A percentile compares a stretch with the other conserved stretches of the same genome.
These are phyloP conservation scores for Botrytis hyacinthi DNA, from an alignment of 2,329 filamentous ascomycete species.

Conservation along the genomic window DNA sequence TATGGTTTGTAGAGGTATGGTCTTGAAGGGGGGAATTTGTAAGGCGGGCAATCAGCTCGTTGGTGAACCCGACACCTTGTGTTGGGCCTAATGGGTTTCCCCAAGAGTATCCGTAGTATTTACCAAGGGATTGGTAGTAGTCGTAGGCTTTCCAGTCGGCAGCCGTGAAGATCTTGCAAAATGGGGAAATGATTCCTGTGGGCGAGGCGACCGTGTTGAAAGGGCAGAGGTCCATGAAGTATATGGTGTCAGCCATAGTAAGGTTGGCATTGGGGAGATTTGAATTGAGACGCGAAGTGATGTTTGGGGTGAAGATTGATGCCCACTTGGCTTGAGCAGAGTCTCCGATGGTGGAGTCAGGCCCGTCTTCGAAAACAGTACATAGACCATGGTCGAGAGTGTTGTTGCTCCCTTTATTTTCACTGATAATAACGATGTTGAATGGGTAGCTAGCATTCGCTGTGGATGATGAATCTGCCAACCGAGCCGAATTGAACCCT, in stretches of 20 bases:
- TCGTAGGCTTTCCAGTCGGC: conserved; percentile 77
- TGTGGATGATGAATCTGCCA: conserved; percentile 42
- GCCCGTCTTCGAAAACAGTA: conserved; percentile 63
- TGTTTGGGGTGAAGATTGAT: conserved; percentile 61
- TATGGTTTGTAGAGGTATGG: conserved; percentile 72
- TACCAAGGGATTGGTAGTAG: conserved; percentile 76
- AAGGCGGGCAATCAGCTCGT: conserved; percentile 81
- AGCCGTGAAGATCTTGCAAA: conserved; percentile 72
- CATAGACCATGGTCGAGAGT: conserved; percentile 76
- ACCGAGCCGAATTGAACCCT: conserved; percentile 61
- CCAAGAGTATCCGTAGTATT: conserved; percentile 78
- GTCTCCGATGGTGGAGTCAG: conserved; percentile 48
- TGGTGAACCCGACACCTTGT: conserved; percentile 83
- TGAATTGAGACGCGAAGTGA: conserved; percentile 66
- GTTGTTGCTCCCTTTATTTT: conserved; percentile 69
- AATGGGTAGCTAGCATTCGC: conserved; percentile 48
- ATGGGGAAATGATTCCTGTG: conserved; percentile 58
- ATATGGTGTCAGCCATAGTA: conserved; percentile 59
- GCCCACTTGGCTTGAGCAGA: conserved; percentile 58
- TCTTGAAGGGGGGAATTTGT: conserved; percentile 68
- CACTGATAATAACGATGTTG: conserved; percentile 66
- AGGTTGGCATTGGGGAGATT: conserved; percentile 68
- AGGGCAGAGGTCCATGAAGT: conserved; percentile 85
- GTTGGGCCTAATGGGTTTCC: conserved; percentile 79
- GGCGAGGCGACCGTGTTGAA: conserved; percentile 73